Evolutionary conservation across 495 filamentous ascomycete genomes (phyloP), one percentile per base, ranked within the genome.

Genomic region (Trichodelitschia bisporula): DNA sequence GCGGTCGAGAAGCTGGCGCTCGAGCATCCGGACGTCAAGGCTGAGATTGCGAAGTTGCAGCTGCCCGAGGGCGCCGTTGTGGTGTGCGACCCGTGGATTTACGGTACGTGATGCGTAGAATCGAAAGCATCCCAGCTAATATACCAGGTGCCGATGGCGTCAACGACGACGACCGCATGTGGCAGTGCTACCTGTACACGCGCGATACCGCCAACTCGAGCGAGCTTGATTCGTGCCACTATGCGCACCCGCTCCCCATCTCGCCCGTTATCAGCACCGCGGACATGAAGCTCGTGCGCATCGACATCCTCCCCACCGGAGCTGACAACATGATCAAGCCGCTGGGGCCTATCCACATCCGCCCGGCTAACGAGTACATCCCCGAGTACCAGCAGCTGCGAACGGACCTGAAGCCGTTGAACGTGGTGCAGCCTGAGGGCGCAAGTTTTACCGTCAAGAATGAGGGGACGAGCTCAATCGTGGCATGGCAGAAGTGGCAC

Each of bases 391-490:
- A 83, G 27, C 53, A 60, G 15, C 54, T 80, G 5, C 56, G 30
- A 63, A 79, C 40, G 28, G 54, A 55, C 28, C 49, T 83, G 29
- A 83, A 82, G 48, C 77, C 77, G 2, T 56, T 82, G 31, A 69
- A 72, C 28, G 66, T 83, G 0, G 51, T 69, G 25, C 77, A 86
- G 39, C 77, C 77, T 1, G 64, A 83, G 36, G 78, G 77, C 2
- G 63, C 67, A 9, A 77, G 71, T 11, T 86, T 82, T 46, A 49
- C 45, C 5, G 54, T 72, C 0, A 51, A 53, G 9, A 44, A 55
- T 24, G 45, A 57, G 33, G 48, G 39, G 9, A 44, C 42, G 2
- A 48, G 56, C 11, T 57, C 46, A 30, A 37, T 66, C 10, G 50
- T 76, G 19, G 53, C 59, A 25, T 76, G 70, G 70, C 65, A 76